phyloP scores from a whole-genome alignment of 495 filamentous ascomycete genomes.

The Talaromyces ruber region DNA sequence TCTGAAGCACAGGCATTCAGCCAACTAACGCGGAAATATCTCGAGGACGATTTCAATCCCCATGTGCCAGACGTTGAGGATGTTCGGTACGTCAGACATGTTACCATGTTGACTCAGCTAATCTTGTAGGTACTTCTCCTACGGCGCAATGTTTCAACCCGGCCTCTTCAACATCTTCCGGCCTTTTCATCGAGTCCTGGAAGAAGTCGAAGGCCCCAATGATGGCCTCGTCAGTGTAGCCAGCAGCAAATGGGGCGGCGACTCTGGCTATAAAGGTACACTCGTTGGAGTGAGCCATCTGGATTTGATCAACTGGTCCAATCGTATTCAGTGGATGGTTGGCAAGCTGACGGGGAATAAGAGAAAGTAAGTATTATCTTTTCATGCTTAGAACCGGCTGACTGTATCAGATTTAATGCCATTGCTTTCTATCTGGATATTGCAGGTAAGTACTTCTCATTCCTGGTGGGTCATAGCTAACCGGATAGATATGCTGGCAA shows the following conservation, averaged over 20 bases:
- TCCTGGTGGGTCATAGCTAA: neutral
- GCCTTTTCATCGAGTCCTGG: constrained; percentile 61
- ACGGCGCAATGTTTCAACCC: constrained; percentile 68
- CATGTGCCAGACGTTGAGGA: constrained; percentile 60
- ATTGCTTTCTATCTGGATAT: constrained; percentile 93
- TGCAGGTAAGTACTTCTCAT: constrained; percentile 46
- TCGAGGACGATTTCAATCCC: constrained; percentile 76
- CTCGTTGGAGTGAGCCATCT: constrained; percentile 82
- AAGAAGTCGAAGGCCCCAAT: constrained; percentile 68
- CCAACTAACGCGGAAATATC: constrained; percentile 77
- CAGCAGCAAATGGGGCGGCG: constrained; percentile 77
- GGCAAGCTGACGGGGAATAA: constrained; percentile 60
- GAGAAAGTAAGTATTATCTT: constrained; percentile 46
- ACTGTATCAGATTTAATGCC: constrained; percentile 71
- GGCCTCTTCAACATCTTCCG: constrained; percentile 66
- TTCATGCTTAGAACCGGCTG: neutral
- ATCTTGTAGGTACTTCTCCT: constrained; percentile 68
- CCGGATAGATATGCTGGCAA: constrained; percentile 60
- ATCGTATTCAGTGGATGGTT: constrained; percentile 64
- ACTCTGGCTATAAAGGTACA: constrained; percentile 70
- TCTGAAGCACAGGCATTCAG: constrained; percentile 39
- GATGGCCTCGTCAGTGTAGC: constrained; percentile 87
- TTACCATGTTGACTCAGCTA: neutral
- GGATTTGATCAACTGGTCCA: constrained; percentile 95
- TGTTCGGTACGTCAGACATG: constrained; percentile 42